Base-by-base conservation (phyloP, 1,139 yeast genomes). In the Lodderomyces margitis region DNA sequence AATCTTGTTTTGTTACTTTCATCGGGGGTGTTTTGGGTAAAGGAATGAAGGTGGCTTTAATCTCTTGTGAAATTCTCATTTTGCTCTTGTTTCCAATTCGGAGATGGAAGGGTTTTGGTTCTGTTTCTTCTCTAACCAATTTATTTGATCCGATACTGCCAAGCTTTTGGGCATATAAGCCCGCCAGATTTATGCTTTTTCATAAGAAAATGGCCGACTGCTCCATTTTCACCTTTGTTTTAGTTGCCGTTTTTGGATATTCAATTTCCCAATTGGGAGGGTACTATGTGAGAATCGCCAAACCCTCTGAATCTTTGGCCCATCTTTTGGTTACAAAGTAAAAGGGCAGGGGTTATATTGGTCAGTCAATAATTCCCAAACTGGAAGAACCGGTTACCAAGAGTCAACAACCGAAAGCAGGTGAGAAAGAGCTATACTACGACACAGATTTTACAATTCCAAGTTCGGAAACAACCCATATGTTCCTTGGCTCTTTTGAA, bases 101-200 rank as follows among this genome's bases (percentile, higher is more conserved):
- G n/a, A n/a, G n/a, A n/a, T n/a, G n/a, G n/a, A n/a, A n/a, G n/a
- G n/a, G n/a, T n/a, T 32, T 32, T 19, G 34, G 17, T 14, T 32
- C 6, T 28, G 11, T 28, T 30, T 4, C 34, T 30, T 16, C 12
- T 30, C 5, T 3, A 4, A 10, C 12, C 21, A 15, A 4, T 25
- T 25, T 25, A 28, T 28, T 19, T 28, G 19, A 28, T 28, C 32
- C 32, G 32, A 28, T n/a, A 15, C 4, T 28, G 32, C 32, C 32
- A 28, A 28, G 32, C 5, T 28, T 28, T 15, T 4, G n/a, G 19
- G 5, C 16, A 15, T 5, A 11, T 14, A 15, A 4, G 19, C 32
- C 32, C 32, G 32, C 32, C 32, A 28, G 14, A 6, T 24, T 12
- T 8, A 24, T 5, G 28, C 12, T 24, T 24, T 24, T 8, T 11